Evolutionary conservation across 345 rosid species (phyloP).

Genomic region (Rhizophora apiculata): DNA sequence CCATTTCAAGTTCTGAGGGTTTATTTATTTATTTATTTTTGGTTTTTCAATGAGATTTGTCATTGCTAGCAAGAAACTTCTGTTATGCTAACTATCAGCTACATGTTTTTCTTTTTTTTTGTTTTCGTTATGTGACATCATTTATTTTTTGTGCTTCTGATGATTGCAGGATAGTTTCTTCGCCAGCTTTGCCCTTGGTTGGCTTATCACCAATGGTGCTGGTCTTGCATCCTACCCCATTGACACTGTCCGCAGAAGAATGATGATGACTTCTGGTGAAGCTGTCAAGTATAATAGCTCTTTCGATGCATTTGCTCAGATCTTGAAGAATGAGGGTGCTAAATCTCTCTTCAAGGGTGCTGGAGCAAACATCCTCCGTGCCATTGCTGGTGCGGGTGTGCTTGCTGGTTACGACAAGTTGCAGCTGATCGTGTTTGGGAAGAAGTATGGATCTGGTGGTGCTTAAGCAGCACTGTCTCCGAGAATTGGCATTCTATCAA

Average conservation of each 20-base stretch:
- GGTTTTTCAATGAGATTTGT: too few species aligned
- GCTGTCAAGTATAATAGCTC: constrained; percentile 39
- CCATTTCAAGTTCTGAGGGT: neutral
- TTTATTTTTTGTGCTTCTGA: neutral
- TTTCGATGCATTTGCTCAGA: constrained; percentile 26
- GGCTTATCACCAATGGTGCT: constrained; percentile 3
- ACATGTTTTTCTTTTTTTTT: too few species aligned
- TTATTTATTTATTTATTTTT: neutral
- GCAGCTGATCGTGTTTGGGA: constrained; percentile 36
- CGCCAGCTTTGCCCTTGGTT: constrained; percentile 5
- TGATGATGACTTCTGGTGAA: constrained; percentile 43
- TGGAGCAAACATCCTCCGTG: constrained; percentile 39
- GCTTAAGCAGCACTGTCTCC: neutral
- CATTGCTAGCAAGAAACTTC: too few species aligned
- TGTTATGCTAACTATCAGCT: neutral
- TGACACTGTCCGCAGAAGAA: constrained; percentile 39
- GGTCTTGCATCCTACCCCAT: constrained; percentile 33
- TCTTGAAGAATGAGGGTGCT: constrained; percentile 35
- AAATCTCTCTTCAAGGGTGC: constrained; percentile 42
- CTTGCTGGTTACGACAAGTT: constrained; percentile 37
- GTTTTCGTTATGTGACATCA: neutral
- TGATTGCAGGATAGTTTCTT: neutral
- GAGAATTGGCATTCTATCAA: neutral
- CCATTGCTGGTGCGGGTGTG: constrained; percentile 38
- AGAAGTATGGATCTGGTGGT: constrained; percentile 35